A percentile compares a stretch with the other conserved stretches of the same genome.
These are phyloP conservation scores for Sporobolomyces phaffii DNA, from an alignment of 768 basidiomycete genomes.

Conservation along the genomic window DNA sequence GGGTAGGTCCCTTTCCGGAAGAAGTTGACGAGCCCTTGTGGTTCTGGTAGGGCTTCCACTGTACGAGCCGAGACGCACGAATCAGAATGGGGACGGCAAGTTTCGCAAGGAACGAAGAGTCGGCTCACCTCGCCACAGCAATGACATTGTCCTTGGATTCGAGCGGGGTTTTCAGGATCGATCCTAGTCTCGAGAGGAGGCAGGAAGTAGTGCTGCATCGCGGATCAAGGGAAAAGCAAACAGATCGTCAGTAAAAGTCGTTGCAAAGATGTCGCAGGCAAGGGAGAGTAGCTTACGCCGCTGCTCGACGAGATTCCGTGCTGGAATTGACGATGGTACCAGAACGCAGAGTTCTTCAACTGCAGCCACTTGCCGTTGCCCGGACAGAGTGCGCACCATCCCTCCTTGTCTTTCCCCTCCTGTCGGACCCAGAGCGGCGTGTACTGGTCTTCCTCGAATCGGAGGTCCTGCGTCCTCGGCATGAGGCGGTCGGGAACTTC, in stretches of 20 bases:
- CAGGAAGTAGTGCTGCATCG: conserved; percentile 21
- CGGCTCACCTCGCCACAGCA: conserved; percentile 8
- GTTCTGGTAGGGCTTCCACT: conserved; percentile 16
- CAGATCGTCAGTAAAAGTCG: background rate
- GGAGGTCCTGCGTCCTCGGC: conserved; percentile 29
- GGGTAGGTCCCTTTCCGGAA: conserved; percentile 3
- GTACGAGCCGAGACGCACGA: background rate
- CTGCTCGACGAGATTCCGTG: conserved; percentile 37
- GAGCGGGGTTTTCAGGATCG: background rate
- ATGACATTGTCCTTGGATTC: conserved; percentile 31
- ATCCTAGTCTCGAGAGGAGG: conserved; percentile 28
- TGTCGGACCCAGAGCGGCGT: conserved; percentile 37
- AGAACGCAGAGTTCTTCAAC: conserved; percentile 40
- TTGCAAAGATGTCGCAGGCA: no score
- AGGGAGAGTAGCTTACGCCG: conserved; percentile 8
- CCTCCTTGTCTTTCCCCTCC: conserved; percentile 30
- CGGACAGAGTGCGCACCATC: conserved; percentile 36
- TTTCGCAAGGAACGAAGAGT: background rate
- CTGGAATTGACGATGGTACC: conserved; percentile 39
- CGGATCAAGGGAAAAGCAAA: background rate
- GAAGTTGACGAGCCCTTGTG: background rate
- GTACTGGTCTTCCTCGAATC: conserved; percentile 38
- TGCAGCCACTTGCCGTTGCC: conserved; percentile 39
- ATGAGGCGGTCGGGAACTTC: background rate
- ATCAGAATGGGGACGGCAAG: background rate